Base-by-base conservation (phyloP, 768 basidiomycete genomes). In the Chalciporus chontae region DNA sequence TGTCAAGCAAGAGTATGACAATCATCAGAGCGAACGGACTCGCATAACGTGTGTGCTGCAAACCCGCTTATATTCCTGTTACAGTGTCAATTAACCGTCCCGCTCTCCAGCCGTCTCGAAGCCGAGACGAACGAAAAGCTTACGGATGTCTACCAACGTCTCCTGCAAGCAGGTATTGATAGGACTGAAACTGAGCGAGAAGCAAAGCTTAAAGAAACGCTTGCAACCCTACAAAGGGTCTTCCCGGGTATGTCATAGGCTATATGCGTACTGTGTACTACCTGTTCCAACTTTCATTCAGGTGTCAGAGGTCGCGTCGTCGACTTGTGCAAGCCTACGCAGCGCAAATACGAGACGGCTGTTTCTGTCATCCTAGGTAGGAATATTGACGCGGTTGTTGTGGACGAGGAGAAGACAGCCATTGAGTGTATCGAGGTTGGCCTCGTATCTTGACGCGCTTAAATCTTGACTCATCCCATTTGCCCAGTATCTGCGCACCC, bases 321-420 rank as follows among this genome's bases (percentile, higher is more conserved):
- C 23, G 96, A 98, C 65, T 76, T 98, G 7, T 98, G 95, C 73
- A 93, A 95, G 64, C 95, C 96, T 5, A 90, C 89, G 2, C 84
- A 87, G 46, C 79, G 87, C 47, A 95, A 95, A 68, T 98, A 95
- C 63, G 90, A 96, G 64, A 81, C 81, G 0, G 92, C 96, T 0
- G 90, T 99, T 11, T 84, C 89, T 1, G 91, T 94, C 27, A 84
- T 97, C 19, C 78, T 99, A 2, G 96, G 96, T 0, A 79, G 95
- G 45, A 94, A 98, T 63, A 88, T 94, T 48, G 96, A 98, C 61
- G 90, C 94, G 1, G 81, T 99, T 48, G 91, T 99, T 8, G 94
- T 98, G 1, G 95, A 99, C 61, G 87, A 92, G 62, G 94, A 98
- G 73, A 93, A 90, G 70, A 94, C 90, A 1, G 96, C 92, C 2